A percentile compares a stretch with the other conserved stretches of the same genome.
Evolutionary conservation across 495 filamentous ascomycete genomes (phyloP).

Genomic region (Polyplosphaeria fusca): DNA sequence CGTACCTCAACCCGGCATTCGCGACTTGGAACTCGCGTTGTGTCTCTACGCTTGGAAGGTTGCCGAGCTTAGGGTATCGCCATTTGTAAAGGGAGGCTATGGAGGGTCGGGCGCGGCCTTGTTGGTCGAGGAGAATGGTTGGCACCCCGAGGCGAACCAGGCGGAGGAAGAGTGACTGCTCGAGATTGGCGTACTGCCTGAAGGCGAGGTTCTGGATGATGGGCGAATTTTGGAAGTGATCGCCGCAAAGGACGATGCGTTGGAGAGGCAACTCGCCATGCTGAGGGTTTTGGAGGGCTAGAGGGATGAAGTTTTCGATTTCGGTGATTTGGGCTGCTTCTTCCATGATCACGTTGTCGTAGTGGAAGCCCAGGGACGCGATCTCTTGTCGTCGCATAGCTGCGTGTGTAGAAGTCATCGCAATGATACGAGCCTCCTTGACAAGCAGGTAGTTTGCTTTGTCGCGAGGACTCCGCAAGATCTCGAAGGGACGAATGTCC

Average conservation of each 20-base stretch:
- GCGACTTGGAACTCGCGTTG: constrained; percentile 70
- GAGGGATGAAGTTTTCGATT: constrained; percentile 92
- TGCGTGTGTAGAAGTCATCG: constrained; percentile 97
- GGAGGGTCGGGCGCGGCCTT: constrained; percentile 81
- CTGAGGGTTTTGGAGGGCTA: constrained; percentile 80
- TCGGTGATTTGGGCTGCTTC: constrained; percentile 98
- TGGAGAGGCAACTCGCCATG: constrained; percentile 72
- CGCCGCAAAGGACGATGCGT: constrained; percentile 86
- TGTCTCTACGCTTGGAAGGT: constrained; percentile 69
- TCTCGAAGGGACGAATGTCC: constrained; percentile 93
- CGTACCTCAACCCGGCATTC: constrained; percentile 88
- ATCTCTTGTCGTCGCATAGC: constrained; percentile 97
- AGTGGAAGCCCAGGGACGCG: constrained; percentile 85
- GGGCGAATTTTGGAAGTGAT: constrained; percentile 95
- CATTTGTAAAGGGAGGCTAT: constrained; percentile 91
- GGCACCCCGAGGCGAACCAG: constrained; percentile 88
- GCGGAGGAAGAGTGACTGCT: constrained; percentile 90
- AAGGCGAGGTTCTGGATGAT: constrained; percentile 96
- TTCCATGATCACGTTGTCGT: constrained; percentile 98
- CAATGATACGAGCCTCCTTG: constrained; percentile 92
- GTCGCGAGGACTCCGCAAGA: constrained; percentile 79
- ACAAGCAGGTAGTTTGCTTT: constrained; percentile 93
- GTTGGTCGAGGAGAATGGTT: constrained; percentile 82
- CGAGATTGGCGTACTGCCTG: constrained; percentile 89
- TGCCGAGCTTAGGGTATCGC: constrained; percentile 80